Base-by-base conservation (phyloP, 371 early-diverging fungal genomes). In the Rhizopus sp. region DNA sequence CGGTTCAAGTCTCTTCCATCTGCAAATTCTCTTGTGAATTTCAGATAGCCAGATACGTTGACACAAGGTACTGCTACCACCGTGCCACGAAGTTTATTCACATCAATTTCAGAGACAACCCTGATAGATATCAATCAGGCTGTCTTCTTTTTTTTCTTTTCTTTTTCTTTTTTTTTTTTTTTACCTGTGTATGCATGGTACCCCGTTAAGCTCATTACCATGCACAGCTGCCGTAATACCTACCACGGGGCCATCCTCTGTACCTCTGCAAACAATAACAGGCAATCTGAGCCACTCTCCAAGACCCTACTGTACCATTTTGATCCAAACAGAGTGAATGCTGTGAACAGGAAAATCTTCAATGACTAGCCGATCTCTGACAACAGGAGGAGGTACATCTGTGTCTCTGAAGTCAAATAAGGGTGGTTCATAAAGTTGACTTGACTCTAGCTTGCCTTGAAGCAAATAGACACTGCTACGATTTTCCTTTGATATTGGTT, bases 191-290 rank as follows among this genome's bases (percentile, higher is more conserved):
- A 93, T 94, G 61, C 91, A 83, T 12, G 93, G 93, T 15, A 95
- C 91, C 12, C 95, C 95, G 58, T 95, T 95, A 51, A 95, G 68
- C 61, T 95, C 95, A 66, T 95, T 93, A 56, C 95, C 94, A 61
- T 95, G 95, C 5, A 94, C 81, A 1, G 91, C 95, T 59, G 85
- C 88, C 5, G 89, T 89, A 17, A 71, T 44, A n/a, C 72, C 72
- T 2, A 71, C 54, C 2, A 67, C 64, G 7, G 72, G 72, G 6
- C 72, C 67, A 48, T 81, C 75, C 59, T 84, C 84, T 8, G 70
- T 66, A 16, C 88, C 89, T 32, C 88, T 61, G 38, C 88, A 87
- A 16, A 89, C 72, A 65, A 88, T 89, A 7, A 85, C 83, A 23
- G 88, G 89, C 5, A 88, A 57, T 34, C 85, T 56, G 2, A 88